A percentile compares a stretch with the other conserved stretches of the same genome.
Conservation (phyloP, 148 eudicot species). For the Tetragonia tetragonoides region DNA sequence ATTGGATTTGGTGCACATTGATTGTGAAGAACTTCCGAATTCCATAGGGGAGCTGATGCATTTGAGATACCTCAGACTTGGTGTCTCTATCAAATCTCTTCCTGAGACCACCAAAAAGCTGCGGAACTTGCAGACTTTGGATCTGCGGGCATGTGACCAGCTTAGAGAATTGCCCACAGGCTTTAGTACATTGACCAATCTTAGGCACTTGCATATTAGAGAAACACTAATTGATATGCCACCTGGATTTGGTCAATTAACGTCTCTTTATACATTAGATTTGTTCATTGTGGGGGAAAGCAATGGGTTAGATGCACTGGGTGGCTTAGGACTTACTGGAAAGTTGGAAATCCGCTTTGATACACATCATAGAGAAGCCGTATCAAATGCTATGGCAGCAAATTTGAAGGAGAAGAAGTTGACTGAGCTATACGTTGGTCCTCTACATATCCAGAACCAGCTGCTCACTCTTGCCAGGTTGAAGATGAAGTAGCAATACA, state of each 20-base stretch:
- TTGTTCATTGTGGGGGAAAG: neutral
- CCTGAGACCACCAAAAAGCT: neutral
- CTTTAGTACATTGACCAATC: too few species aligned
- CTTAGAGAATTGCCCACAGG: neutral
- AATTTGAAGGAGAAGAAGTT: neutral
- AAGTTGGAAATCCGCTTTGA: neutral
- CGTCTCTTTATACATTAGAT: neutral
- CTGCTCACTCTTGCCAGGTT: too few species aligned
- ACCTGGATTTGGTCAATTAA: neutral
- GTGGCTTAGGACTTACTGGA: neutral
- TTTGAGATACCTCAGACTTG: constrained; percentile 17
- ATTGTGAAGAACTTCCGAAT: neutral
- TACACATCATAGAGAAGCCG: neutral
- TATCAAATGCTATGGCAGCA: neutral
- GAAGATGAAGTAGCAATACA: neutral
- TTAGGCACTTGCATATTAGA: neutral
- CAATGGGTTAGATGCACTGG: neutral
- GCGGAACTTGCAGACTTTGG: constrained; percentile 10
- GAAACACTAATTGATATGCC: neutral
- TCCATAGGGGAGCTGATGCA: neutral
- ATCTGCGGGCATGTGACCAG: neutral
- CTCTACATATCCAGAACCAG: neutral
- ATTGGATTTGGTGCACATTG: neutral
- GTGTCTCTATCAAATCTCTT: neutral
- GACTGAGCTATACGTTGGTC: neutral